Evolutionary conservation across 2,329 filamentous ascomycete species (phyloP).

Genomic region (Claviceps sp.): DNA sequence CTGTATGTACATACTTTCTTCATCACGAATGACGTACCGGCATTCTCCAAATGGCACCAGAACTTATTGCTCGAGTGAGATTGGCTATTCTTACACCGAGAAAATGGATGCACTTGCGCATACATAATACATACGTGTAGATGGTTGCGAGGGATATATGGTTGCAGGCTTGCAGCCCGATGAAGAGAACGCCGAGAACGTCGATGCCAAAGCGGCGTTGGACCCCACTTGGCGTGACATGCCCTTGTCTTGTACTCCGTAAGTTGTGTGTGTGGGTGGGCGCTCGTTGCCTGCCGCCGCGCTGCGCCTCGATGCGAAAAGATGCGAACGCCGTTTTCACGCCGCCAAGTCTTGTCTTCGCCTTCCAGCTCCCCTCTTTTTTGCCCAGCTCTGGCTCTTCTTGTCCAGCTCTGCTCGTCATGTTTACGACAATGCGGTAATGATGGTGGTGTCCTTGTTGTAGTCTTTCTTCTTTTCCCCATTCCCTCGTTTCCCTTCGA

Average conservation of each 20-base stretch:
- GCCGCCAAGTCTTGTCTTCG: background rate
- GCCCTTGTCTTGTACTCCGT: background rate
- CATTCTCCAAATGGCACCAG: background rate
- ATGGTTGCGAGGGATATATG: too few relatives aligned
- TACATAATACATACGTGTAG: too few relatives aligned
- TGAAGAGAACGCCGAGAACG: background rate
- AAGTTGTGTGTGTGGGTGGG: background rate
- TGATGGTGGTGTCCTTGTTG: background rate
- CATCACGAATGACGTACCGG: background rate
- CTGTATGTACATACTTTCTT: background rate
- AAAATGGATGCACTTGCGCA: too few relatives aligned
- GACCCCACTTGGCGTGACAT: background rate
- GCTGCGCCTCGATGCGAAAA: background rate
- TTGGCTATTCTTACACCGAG: too few relatives aligned
- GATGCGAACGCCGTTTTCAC: background rate
- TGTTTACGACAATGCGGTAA: background rate
- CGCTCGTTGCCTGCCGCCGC: background rate
- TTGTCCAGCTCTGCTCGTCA: background rate
- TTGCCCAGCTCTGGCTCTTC: background rate
- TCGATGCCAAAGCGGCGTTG: background rate
- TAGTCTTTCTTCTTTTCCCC: background rate
- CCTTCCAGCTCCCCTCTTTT: too few relatives aligned
- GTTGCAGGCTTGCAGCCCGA: too few relatives aligned
- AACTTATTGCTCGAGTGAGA: too few relatives aligned
- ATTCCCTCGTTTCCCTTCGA: background rate